phyloP scores from a whole-genome alignment of 2,329 filamentous ascomycete genomes.

The Colletotrichum sp. region DNA sequence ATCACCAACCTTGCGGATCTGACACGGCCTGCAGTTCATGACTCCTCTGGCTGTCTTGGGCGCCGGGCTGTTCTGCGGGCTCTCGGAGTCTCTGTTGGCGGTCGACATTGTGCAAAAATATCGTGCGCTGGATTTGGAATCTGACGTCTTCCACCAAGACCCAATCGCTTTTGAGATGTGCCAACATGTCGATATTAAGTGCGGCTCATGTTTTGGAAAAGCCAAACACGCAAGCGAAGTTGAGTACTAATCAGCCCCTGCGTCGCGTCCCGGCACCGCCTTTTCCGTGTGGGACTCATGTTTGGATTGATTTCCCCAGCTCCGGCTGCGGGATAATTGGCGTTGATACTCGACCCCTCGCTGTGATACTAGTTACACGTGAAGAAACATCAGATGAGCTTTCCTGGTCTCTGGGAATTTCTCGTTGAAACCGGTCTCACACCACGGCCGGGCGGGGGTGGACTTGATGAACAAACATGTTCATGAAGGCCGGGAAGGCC shows the following conservation, averaged over 20 bases:
- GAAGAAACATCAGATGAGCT: constrained; percentile 14
- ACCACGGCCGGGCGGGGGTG: background rate
- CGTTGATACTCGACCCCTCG: constrained; percentile 11
- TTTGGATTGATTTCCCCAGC: background rate
- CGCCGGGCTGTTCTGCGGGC: constrained; percentile 5
- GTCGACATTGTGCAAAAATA: constrained; percentile 2
- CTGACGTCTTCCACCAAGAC: background rate
- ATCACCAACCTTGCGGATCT: constrained; percentile 8
- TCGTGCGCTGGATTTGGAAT: background rate
- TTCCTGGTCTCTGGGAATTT: background rate
- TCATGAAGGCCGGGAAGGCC: background rate
- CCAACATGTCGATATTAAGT: constrained; percentile 9
- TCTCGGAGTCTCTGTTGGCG: background rate
- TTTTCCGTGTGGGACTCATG: constrained; percentile 11
- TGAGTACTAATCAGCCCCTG: background rate
- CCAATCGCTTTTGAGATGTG: background rate
- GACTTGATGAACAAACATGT: constrained; percentile 12
- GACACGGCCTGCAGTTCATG: constrained; percentile 19
- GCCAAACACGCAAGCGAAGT: background rate
- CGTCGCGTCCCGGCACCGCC: background rate
- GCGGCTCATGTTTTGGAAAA: background rate
- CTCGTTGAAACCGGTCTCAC: constrained; percentile 13
- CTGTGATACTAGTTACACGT: constrained; percentile 12
- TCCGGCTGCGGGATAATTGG: background rate
- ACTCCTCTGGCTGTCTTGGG: background rate